Conservation (phyloP, 768 basidiomycete species). For the Glaciozyma martinii region DNA sequence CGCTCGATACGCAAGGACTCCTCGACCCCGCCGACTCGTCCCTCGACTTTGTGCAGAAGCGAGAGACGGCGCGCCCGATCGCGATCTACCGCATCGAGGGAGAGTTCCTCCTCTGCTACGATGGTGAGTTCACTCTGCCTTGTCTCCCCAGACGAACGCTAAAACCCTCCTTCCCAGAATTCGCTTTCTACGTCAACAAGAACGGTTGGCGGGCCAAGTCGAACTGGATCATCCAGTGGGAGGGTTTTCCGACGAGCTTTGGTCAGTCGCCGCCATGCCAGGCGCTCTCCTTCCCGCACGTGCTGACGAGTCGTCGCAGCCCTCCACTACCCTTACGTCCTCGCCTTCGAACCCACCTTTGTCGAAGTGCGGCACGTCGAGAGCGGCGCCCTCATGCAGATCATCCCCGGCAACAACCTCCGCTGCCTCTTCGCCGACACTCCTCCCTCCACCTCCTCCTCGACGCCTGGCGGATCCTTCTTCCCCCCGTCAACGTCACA, state of each 20-base stretch:
- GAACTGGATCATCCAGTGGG: slow-evolving; percentile 95
- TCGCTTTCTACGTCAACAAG: slow-evolving; percentile 97
- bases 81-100: slow-evolving; percentile 95
- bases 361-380: slow-evolving; percentile 95
- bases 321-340: slow-evolving; percentile 87
- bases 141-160: no score
- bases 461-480: slow-evolving; percentile 37
- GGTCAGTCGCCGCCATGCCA: slow-evolving; percentile 50
- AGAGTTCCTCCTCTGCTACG: slow-evolving; percentile 94
- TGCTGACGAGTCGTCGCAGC: slow-evolving; percentile 47
- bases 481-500: slow-evolving; percentile 3
- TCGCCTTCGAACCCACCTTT: slow-evolving; percentile 93
- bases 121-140: slow-evolving; percentile 52
- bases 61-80: slow-evolving; percentile 81
- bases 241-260: slow-evolving; percentile 85
- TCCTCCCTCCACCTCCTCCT: slow-evolving; percentile 70
- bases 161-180: slow-evolving; percentile 54
- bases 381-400: slow-evolving; percentile 80
- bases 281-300: slow-evolving; percentile 1
- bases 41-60: slow-evolving; percentile 84
- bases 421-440: slow-evolving; percentile 88
- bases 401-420: slow-evolving; percentile 57
- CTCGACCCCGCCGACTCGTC: slow-evolving; percentile 85
- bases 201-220: slow-evolving; percentile 82
- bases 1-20: slow-evolving; percentile 88